Base-by-base conservation (phyloP, 108 stramenopile genomes). In the Stephanodiscus triporus region DNA sequence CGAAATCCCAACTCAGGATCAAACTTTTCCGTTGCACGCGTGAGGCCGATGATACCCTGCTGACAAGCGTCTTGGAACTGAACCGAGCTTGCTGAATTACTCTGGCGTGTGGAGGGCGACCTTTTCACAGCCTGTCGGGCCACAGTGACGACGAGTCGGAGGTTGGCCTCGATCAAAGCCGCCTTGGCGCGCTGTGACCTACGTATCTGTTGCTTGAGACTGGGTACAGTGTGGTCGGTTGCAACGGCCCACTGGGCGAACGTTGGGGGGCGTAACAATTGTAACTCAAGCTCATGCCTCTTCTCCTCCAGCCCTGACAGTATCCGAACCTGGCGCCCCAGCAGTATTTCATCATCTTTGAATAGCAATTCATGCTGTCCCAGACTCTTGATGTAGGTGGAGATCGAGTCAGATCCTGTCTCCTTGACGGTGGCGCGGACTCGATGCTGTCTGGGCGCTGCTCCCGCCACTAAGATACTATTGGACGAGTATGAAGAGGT, bases 1-100 rank as follows among this genome's bases (percentile, higher is more conserved):
- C 86, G 87, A 70, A 92, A 92, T 32, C 92, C 92, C 27, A 86
- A 66, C 30, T 83, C 85, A 6, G 92, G 92, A 87, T 95, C 91
- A 71, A 86, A 95, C 75, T 89, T 91, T 67, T 93, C 92, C 13
- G 86, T 82, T 4, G 95, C 93, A 38, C 86, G 81, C 47, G 88
- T 77, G 29, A 93, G 78, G 10, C 95, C 95, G 30, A 92, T 68
- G 30, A 88, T 86, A 42, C 95, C 95, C 70, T 95, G 91, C 78
- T 93, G 92, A 27, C 92, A 85, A 10, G 92, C 85, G 80, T 95
- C 95, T 27, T 85, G 68, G 61, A 90, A 83, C 56, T 78, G 72
- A 36, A 95, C 72, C 23, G 75, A 81, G 49, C 70, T 55, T 36
- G 49, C 45, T 26, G 60, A 32, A 50, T 75, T 65, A 10, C 55